A percentile compares a stretch with the other conserved stretches of the same genome.
Evolutionary conservation across 1,284 basidiomycete species (phyloP).

Genomic region (Moniliophthora roreri): DNA sequence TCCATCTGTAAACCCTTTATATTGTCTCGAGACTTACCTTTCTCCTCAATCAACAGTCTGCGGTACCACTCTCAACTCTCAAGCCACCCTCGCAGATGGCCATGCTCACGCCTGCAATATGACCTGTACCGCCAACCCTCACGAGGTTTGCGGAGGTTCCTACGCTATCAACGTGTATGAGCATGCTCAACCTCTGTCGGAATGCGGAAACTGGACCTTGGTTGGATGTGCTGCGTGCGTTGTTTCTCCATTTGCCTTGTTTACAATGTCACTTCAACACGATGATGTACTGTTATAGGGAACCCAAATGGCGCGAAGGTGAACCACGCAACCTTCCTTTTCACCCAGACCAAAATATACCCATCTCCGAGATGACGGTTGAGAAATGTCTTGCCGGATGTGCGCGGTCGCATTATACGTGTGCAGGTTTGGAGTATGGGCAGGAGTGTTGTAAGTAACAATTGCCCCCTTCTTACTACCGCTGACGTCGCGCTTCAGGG

Average conservation of each 20-base stretch:
- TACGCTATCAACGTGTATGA: constrained; percentile 22
- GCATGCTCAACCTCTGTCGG: constrained; percentile 16
- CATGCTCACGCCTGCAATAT: constrained; percentile 16
- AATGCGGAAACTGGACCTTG: constrained; percentile 21
- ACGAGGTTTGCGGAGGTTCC: constrained; percentile 23
- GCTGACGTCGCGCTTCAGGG: neutral
- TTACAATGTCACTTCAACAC: neutral
- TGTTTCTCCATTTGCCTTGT: neutral
- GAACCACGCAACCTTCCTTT: constrained; percentile 17
- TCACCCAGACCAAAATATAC: constrained; percentile 17
- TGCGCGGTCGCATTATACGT: constrained; percentile 18
- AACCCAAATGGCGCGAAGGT: constrained; percentile 14
- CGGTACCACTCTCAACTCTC: neutral
- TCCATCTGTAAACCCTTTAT: constrained; percentile 9
- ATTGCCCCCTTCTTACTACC: neutral
- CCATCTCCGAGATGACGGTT: constrained; percentile 24
- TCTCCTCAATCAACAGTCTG: neutral
- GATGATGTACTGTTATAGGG: neutral
- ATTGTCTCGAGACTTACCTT: constrained; percentile 21
- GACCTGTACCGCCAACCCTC: constrained; percentile 21
- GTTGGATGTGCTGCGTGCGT: neutral
- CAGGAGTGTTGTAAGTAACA: constrained; percentile 18
- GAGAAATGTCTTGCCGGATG: constrained; percentile 24
- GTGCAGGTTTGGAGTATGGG: constrained; percentile 25
- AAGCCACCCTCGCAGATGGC: constrained; percentile 19